Conservation (phyloP, 352 stramenopile species). For the Phytophthora pistaciae region DNA sequence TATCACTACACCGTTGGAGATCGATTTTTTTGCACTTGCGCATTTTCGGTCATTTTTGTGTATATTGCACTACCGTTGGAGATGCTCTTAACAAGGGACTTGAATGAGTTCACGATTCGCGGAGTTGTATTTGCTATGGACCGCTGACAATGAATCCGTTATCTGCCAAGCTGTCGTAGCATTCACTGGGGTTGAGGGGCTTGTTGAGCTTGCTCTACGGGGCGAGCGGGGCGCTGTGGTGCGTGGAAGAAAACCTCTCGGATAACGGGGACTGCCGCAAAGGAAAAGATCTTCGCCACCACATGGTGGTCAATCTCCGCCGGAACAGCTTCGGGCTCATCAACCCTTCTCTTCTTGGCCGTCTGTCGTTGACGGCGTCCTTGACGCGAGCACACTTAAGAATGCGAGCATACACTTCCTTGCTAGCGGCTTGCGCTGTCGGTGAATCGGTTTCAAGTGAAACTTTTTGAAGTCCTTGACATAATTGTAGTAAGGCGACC, state of each 20-base stretch:
- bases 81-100: conserved; percentile 9
- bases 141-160: background rate
- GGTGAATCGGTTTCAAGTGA: conserved; percentile 1
- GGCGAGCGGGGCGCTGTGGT: background rate
- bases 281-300: background rate
- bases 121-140: background rate
- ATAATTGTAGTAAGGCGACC: background rate
- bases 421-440: background rate
- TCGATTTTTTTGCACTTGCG: too few relatives aligned
- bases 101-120: background rate
- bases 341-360: background rate
- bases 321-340: background rate
- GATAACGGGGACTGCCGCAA: background rate
- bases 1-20: too few relatives aligned
- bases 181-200: background rate
- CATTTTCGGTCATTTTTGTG: too few relatives aligned
- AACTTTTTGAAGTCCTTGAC: background rate
- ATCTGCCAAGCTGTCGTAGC: background rate
- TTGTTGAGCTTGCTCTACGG: background rate
- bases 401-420: background rate
- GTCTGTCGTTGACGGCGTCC: background rate
- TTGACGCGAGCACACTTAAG: background rate
- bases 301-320: background rate
- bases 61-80: too few relatives aligned
- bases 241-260: background rate